Conservation (phyloP, 2,329 filamentous ascomycete species). For the Fusarium chuoi region DNA sequence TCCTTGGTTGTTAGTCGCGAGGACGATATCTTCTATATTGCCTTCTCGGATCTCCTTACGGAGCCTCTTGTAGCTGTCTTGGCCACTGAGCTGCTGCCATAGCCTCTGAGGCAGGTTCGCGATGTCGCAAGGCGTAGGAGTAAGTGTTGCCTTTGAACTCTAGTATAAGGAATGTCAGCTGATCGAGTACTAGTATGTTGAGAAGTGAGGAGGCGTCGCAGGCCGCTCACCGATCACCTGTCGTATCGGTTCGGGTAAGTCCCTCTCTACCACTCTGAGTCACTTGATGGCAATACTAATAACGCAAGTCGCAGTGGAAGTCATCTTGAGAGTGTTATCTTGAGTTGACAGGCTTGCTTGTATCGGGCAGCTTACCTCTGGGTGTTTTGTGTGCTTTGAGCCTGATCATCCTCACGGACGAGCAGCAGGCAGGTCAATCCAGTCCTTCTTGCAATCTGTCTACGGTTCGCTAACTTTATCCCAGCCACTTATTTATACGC, state of each 20-base stretch:
- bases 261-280: fast-evolving
- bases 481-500: neutral
- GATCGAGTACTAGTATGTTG: no score
- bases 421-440: neutral
- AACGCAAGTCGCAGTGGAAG: neutral
- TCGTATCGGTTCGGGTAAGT: neutral
- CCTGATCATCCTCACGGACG: neutral
- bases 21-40: no score
- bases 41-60: no score
- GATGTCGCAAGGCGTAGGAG: no score
- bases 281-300: neutral
- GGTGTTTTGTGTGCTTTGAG: neutral
- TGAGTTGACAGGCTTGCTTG: neutral
- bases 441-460: neutral
- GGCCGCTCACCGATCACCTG: neutral
- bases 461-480: neutral
- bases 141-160: no score
- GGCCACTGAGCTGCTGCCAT: fast-evolving
- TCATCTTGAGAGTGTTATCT: neutral
- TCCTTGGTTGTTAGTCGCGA: no score
- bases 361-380: neutral
- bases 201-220: no score
- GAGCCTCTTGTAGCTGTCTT: no score
- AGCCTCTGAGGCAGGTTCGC: no score
- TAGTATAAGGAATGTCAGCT: no score